Evolutionary conservation across 805 yeast genomes (phyloP).

Genomic region (Candida endomychidarum): DNA sequence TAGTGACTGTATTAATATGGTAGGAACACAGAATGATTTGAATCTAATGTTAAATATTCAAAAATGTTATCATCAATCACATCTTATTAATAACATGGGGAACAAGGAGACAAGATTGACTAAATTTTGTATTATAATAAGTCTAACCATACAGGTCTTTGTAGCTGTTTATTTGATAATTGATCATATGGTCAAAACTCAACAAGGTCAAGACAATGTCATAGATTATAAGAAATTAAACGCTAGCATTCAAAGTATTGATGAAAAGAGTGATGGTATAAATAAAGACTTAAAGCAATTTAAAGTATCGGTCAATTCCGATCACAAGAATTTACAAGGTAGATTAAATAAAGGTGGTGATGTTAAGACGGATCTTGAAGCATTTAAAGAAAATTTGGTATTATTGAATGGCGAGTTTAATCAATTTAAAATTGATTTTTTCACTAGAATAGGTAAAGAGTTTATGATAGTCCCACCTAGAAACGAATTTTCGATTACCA

Average conservation of each 20-base stretch:
- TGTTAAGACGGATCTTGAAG: slow-evolving; percentile 15
- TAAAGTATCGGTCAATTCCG: background rate
- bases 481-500: background rate
- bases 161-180: slow-evolving; percentile 2
- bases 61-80: slow-evolving; percentile 25
- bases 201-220: background rate
- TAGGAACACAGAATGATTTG: slow-evolving; percentile 19
- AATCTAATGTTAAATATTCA: slow-evolving; percentile 23
- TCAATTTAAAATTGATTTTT: slow-evolving; percentile 13
- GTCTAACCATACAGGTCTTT: slow-evolving; percentile 9
- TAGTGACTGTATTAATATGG: slow-evolving; percentile 18
- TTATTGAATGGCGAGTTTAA: slow-evolving; percentile 10
- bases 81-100: slow-evolving; percentile 13
- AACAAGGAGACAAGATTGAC: background rate
- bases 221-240: background rate
- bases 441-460: slow-evolving; percentile 8
- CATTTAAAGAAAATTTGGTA: slow-evolving; percentile 7
- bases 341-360: slow-evolving; percentile 21
- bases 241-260: background rate
- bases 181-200: slow-evolving; percentile 1
- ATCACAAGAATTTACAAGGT: slow-evolving; percentile 14
- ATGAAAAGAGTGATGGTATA: background rate
- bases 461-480: slow-evolving; percentile 11
- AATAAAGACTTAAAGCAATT: background rate
- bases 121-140: slow-evolving; percentile 1